Base-by-base conservation (phyloP, 331 rosid species). In the Saraca asoca region DNA sequence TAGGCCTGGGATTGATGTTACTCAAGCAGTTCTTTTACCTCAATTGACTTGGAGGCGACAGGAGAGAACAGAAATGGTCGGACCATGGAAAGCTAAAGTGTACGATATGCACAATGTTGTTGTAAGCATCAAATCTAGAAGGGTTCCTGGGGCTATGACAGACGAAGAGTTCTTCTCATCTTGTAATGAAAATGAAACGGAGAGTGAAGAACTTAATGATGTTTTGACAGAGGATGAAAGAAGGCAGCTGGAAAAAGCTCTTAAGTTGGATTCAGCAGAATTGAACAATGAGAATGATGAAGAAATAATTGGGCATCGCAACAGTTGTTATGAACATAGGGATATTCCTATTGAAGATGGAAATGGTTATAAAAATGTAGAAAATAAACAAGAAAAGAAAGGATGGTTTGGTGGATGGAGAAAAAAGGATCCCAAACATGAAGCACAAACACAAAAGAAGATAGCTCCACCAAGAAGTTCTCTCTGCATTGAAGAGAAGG, bases 341-440 rank as follows among this genome's bases (percentile, higher is more conserved):
- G 95, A 90, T 44, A 76, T 94, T 81, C 88, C 95, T 58, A 58
- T 90, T 50, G 97, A 84, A 75, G 96, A 86, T 7, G 73, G 11
- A 11, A 81, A 64, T 72, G 56, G 78, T 60, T 82, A 60, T 74
- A 75, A 58, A 79, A 79, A 78, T 80, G 94, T 72, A 55, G 98
- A 88, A 74, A 77, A 19, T 54, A 90, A 81, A 68, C 92, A 79
- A 70, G 97, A 86, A 76, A 94, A 86, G 84, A 90, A 86, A 80
- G 97, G 99, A 70, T 90, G 97, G 97, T 90, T 90, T 74, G 88
- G 90, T 68, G 97, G 97, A 50, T 90, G 97, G 97, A 88, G 96
- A 75, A 90, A 88, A 82, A 82, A 85, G 67, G 97, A 88, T 70
- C 49, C 76, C n/a, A 86, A 81, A 75, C 64, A 12, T 11, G 96